A percentile compares a stretch with the other conserved stretches of the same genome.
Evolutionary conservation across 2,329 filamentous ascomycete species (phyloP).

Genomic region (Orbilia ellipsospora): DNA sequence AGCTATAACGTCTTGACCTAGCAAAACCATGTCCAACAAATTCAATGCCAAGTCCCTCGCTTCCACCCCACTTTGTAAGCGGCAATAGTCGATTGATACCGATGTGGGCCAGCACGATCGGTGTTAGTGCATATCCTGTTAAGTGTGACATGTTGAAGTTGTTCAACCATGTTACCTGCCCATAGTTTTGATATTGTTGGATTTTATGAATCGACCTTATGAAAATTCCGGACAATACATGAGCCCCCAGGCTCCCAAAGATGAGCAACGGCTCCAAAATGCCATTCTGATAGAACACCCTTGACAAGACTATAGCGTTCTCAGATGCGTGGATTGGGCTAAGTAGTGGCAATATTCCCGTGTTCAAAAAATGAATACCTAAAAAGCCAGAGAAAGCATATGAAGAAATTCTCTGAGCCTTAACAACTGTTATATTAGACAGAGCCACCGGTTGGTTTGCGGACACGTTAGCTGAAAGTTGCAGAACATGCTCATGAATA

Average conservation of each 20-base stretch:
- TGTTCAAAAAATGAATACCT: conserved; percentile 81
- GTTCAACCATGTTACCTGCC: conserved; percentile 69
- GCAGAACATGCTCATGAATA: too few relatives aligned
- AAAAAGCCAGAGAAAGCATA: conserved; percentile 84
- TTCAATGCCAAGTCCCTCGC: conserved; percentile 82
- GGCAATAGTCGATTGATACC: conserved; percentile 81
- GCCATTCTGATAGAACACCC: conserved; percentile 86
- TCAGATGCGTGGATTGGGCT: conserved; percentile 81
- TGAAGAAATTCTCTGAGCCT: conserved; percentile 87
- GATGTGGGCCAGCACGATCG: conserved; percentile 76
- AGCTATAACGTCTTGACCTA: conserved; percentile 52
- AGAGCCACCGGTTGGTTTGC: neutral
- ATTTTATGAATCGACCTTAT: conserved; percentile 79
- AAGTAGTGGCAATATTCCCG: conserved; percentile 80
- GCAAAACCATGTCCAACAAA: conserved; percentile 85
- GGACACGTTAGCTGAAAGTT: too few relatives aligned
- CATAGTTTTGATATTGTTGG: conserved; percentile 79
- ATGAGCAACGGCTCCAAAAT: conserved; percentile 83
- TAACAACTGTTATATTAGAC: conserved; percentile 68
- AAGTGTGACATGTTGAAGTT: conserved; percentile 72
- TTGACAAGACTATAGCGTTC: conserved; percentile 86
- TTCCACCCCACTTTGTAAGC: conserved; percentile 80
- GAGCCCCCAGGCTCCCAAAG: conserved; percentile 76
- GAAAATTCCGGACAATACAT: conserved; percentile 80
- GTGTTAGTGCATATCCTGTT: conserved; percentile 77